Evolutionary conservation across 768 basidiomycete species (phyloP).

Genomic region (Phaeotremella skinneri): DNA sequence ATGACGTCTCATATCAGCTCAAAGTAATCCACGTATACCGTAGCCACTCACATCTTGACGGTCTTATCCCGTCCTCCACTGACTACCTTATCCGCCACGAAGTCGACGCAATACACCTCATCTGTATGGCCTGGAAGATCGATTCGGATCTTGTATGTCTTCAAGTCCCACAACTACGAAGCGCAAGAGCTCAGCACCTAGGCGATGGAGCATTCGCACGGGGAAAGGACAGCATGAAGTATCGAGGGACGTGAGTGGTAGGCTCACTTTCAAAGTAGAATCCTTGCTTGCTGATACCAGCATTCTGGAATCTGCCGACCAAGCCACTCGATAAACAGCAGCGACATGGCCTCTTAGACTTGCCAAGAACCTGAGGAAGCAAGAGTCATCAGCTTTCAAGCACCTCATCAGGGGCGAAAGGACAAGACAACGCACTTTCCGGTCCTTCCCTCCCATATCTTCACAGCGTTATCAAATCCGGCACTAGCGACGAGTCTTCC

Average conservation of each 20-base stretch:
- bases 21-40: not conserved
- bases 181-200: not conserved
- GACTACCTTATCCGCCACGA: conserved; percentile 97
- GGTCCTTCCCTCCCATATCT: conserved; percentile 77
- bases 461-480: conserved; percentile 84
- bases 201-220: not conserved
- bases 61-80: conserved; percentile 90
- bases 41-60: conserved; percentile 77
- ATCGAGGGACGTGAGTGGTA: not conserved
- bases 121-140: conserved; percentile 96
- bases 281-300: conserved; percentile 94
- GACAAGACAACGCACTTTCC: conserved; percentile 53
- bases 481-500: conserved; percentile 88
- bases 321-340: conserved; percentile 88
- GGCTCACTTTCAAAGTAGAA: conserved; percentile 81
- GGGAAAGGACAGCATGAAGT: not conserved
- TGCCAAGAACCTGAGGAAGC: conserved; percentile 70
- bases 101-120: conserved; percentile 98
- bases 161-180: conserved; percentile 94
- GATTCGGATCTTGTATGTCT: conserved; percentile 88
- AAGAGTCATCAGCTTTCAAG: conserved; percentile 48
- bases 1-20: not conserved
- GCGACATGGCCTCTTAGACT: conserved; percentile 89
- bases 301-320: conserved; percentile 91
- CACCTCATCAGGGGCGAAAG: not conserved